Evolutionary conservation across 345 rosid genomes (phyloP).

Genomic region (Erucastrum elatum): DNA sequence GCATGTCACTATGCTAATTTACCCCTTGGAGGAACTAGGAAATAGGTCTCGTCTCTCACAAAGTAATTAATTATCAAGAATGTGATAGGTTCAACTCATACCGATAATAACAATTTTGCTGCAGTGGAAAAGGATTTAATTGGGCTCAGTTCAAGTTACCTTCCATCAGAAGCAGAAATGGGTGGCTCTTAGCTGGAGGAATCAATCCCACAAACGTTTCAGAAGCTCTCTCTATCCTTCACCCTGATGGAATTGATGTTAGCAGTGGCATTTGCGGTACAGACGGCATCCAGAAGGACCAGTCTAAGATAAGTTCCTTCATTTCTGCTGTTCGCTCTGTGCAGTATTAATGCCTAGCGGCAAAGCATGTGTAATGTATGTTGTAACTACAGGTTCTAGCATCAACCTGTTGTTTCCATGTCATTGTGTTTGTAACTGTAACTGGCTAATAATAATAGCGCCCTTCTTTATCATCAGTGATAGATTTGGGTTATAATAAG

Average conservation of each 20-base stretch:
- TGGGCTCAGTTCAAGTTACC: constrained; percentile 73
- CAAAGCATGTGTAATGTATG: background rate
- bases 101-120: constrained; percentile 13
- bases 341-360: constrained; percentile 39
- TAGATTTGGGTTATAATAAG: background rate
- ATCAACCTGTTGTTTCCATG: constrained; percentile 1
- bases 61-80: background rate
- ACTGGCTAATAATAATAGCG: background rate
- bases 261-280: constrained; percentile 78
- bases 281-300: constrained; percentile 73
- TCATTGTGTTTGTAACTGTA: constrained; percentile 14
- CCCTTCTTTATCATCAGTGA: background rate
- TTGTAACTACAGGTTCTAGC: constrained; percentile 16
- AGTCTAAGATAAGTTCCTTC: constrained; percentile 55
- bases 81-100: background rate
- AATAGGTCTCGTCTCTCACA: background rate
- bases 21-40: background rate
- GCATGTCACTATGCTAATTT: background rate
- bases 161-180: constrained; percentile 62
- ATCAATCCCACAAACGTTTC: constrained; percentile 61
- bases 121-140: constrained; percentile 83
- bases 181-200: constrained; percentile 93
- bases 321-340: constrained; percentile 55
- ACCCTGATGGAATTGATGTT: constrained; percentile 78
- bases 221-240: constrained; percentile 61